Percentiles rank a stretch among this genome's conserved stretches.
phyloP scores from a whole-genome alignment of 192 early-diverging fungal genomes.

The Gonapodya prolifera region DNA sequence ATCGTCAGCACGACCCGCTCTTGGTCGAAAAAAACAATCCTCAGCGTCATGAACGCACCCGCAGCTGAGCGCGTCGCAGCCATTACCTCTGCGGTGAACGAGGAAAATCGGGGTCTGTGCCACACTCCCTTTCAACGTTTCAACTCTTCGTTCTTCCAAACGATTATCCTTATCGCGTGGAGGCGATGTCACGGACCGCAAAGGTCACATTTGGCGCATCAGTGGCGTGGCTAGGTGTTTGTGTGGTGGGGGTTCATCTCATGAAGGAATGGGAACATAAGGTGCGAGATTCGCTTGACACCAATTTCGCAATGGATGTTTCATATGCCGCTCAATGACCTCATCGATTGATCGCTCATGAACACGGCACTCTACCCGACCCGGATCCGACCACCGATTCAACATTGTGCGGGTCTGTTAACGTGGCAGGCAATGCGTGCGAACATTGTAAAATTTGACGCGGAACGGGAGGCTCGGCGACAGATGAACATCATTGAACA shows the following conservation, averaged over 20 bases:
- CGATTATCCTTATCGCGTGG: neutral
- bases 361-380: too few relatives aligned
- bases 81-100: neutral
- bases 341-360: too few relatives aligned
- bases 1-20: too few relatives aligned
- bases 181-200: neutral
- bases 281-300: neutral
- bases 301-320: neutral
- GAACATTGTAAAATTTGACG: neutral
- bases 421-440: neutral
- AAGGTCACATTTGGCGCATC: neutral
- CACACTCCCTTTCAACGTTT: neutral
- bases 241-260: slow-evolving; percentile 3
- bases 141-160: neutral
- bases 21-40: too few relatives aligned
- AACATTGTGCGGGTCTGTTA: neutral
- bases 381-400: neutral
- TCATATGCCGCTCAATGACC: too few relatives aligned
- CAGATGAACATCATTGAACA: slow-evolving; percentile 1
- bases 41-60: too few relatives aligned
- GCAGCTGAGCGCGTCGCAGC: neutral
- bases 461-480: neutral
- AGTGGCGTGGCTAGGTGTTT: neutral
- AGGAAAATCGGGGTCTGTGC: neutral
- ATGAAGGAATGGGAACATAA: neutral